Evolutionary conservation across 108 stramenopile species (phyloP).

Genomic region (Nitzschia palea): DNA sequence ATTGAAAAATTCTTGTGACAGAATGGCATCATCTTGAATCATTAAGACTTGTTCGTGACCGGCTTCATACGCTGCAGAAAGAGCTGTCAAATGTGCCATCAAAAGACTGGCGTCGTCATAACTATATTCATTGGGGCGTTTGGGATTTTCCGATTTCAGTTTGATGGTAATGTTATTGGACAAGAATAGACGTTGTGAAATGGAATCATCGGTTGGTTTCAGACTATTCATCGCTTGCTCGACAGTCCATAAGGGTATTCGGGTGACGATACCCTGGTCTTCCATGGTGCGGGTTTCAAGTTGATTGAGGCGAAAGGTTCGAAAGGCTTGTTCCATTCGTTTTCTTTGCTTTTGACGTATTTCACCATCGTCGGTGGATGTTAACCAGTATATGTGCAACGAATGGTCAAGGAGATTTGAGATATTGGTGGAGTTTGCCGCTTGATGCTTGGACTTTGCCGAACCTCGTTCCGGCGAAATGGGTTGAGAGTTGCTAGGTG

Average conservation of each 20-base stretch:
- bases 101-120: slow-evolving; percentile 7
- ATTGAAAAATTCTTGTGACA: slow-evolving; percentile 9
- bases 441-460: too few species aligned
- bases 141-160: neutral
- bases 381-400: slow-evolving; percentile 1
- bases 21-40: slow-evolving; percentile 9
- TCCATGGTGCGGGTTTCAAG: neutral
- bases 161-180: slow-evolving; percentile 2
- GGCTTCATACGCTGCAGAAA: neutral
- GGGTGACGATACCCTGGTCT: neutral
- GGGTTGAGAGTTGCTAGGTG: too few species aligned
- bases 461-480: too few species aligned
- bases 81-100: slow-evolving; percentile 4
- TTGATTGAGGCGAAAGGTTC: neutral
- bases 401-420: too few species aligned
- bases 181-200: neutral
- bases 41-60: slow-evolving; percentile 7
- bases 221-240: neutral
- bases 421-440: too few species aligned
- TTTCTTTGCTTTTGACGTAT: neutral
- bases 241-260: neutral
- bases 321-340: neutral
- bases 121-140: neutral
- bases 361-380: neutral
- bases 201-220: neutral